Percentiles rank a stretch among this genome's conserved stretches.
Evolutionary conservation across 2,329 filamentous ascomycete species (phyloP).

Genomic region (Arthrobotrys conoides): DNA sequence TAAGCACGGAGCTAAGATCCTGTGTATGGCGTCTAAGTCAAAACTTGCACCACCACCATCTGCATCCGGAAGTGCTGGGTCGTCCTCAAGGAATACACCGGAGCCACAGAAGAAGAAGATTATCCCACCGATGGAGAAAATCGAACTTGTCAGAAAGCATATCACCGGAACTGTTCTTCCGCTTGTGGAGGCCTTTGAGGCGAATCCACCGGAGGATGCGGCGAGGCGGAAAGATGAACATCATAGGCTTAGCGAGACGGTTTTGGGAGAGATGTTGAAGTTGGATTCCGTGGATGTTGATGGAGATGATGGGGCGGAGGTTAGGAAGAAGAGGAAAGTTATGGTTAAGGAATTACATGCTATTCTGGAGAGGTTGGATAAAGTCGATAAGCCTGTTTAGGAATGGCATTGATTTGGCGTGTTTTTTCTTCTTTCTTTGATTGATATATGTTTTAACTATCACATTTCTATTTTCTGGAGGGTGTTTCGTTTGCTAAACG

Average conservation of each 20-base stretch:
- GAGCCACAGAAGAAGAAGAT: slow-evolving; percentile 64
- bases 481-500: background rate
- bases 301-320: slow-evolving; percentile 73
- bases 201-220: slow-evolving; percentile 75
- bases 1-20: slow-evolving; percentile 61
- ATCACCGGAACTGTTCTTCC: slow-evolving; percentile 78
- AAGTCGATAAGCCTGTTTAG: slow-evolving; percentile 63
- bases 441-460: background rate
- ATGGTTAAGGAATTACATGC: slow-evolving; percentile 80
- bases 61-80: slow-evolving; percentile 66
- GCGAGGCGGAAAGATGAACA: slow-evolving; percentile 82
- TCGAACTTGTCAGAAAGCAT: slow-evolving; percentile 76
- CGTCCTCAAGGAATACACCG: slow-evolving; percentile 66
- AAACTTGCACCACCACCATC: slow-evolving; percentile 15
- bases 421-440: background rate
- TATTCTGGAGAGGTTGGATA: slow-evolving; percentile 77
- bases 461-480: background rate
- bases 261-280: slow-evolving; percentile 82
- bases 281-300: slow-evolving; percentile 82
- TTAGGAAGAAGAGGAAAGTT: slow-evolving; percentile 77
- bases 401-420: background rate
- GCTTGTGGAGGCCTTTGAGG: slow-evolving; percentile 74
- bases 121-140: slow-evolving; percentile 73
- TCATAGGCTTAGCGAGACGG: slow-evolving; percentile 80
- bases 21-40: slow-evolving; percentile 62